phyloP scores from a whole-genome alignment of 129 eudicot genomes.

The Escallonia rubra region DNA sequence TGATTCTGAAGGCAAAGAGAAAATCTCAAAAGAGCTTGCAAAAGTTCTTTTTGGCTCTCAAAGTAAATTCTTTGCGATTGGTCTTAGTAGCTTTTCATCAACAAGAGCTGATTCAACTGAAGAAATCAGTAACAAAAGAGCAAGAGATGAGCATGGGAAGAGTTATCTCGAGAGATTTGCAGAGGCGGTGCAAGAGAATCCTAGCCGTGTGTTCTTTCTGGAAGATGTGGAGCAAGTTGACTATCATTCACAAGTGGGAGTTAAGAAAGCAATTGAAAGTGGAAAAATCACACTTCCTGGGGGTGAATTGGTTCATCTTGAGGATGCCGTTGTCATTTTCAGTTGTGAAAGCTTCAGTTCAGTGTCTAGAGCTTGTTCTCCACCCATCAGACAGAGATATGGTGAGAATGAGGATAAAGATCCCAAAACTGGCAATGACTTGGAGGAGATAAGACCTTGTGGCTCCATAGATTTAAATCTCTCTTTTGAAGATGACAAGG shows the following conservation, averaged over 20 bases:
- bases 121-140: slow-evolving; percentile 56
- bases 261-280: slow-evolving; percentile 50
- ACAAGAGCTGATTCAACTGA: slow-evolving; percentile 48
- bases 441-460: slow-evolving; percentile 1
- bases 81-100: slow-evolving; percentile 50
- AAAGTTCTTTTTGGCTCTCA: slow-evolving; percentile 61
- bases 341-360: slow-evolving; percentile 49
- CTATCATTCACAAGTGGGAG: slow-evolving; percentile 39
- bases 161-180: slow-evolving; percentile 54
- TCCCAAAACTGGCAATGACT: slow-evolving; percentile 10
- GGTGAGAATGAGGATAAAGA: slow-evolving; percentile 18
- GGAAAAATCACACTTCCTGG: slow-evolving; percentile 36
- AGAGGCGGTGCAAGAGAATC: slow-evolving; percentile 48
- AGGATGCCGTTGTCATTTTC: slow-evolving; percentile 73
- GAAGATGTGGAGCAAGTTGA: slow-evolving; percentile 80
- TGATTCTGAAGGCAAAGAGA: slow-evolving; percentile 58
- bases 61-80: slow-evolving; percentile 31
- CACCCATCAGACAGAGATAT: slow-evolving; percentile 22
- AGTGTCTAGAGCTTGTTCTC: slow-evolving; percentile 50
- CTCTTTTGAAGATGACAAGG: slow-evolving; percentile 36
- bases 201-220: slow-evolving; percentile 56
- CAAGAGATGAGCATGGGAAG: slow-evolving; percentile 48
- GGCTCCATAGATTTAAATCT: slow-evolving; percentile 56
- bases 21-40: slow-evolving; percentile 54
- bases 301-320: slow-evolving; percentile 31